A percentile compares a stretch with the other conserved stretches of the same genome.
phyloP scores from a whole-genome alignment of 2,329 filamentous ascomycete species.

The Monilinia aucupariae region DNA sequence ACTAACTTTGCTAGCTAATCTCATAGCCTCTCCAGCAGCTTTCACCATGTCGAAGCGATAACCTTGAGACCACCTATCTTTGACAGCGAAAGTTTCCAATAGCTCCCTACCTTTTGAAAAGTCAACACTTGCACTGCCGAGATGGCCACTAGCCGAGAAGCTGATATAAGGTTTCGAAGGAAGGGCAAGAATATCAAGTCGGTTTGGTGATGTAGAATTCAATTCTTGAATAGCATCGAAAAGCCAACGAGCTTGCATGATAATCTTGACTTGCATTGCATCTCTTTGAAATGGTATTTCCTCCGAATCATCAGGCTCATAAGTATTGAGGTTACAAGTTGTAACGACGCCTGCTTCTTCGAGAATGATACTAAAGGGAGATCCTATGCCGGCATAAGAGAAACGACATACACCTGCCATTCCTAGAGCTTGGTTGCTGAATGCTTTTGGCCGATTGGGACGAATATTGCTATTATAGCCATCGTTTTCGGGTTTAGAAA shows the following conservation, averaged over 20 bases:
- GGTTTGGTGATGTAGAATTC: slow-evolving; percentile 56
- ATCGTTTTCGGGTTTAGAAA: slow-evolving; percentile 54
- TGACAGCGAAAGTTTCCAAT: slow-evolving; percentile 68
- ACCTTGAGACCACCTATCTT: slow-evolving; percentile 56
- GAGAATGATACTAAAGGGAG: slow-evolving; percentile 76
- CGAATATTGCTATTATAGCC: slow-evolving; percentile 56
- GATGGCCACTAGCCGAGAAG: slow-evolving; percentile 58
- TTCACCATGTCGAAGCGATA: slow-evolving; percentile 88
- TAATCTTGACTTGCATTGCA: slow-evolving; percentile 81
- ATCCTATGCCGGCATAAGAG: slow-evolving; percentile 67
- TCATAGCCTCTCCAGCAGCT: slow-evolving; percentile 87
- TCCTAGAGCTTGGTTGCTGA: slow-evolving; percentile 75
- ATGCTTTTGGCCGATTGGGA: slow-evolving; percentile 64
- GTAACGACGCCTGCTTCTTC: slow-evolving; percentile 84
- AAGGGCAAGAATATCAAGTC: slow-evolving; percentile 62
- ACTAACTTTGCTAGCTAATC: slow-evolving; percentile 84
- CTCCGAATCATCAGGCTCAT: slow-evolving; percentile 66
- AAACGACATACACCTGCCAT: slow-evolving; percentile 83
- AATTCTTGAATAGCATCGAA: slow-evolving; percentile 68
- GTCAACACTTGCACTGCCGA: slow-evolving; percentile 60
- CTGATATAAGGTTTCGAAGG: slow-evolving; percentile 62
- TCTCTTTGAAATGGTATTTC: slow-evolving; percentile 86
- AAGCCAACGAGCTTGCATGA: slow-evolving; percentile 75
- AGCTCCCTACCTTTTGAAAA: slow-evolving; percentile 60
- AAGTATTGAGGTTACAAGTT: slow-evolving; percentile 84